Conservation (phyloP, 768 basidiomycete genomes). For the Lactarius akahatsu region DNA sequence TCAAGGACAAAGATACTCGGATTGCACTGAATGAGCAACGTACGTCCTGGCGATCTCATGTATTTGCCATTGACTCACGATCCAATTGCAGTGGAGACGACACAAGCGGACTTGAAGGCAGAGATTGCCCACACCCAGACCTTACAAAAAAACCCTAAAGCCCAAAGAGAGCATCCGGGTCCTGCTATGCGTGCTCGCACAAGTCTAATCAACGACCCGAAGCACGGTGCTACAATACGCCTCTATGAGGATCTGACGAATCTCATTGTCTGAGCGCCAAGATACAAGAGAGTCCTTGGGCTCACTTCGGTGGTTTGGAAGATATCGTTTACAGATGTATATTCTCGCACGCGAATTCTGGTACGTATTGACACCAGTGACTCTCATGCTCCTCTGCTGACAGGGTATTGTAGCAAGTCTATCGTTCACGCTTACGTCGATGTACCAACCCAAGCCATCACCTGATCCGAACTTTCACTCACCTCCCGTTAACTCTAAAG, state of each 20-base stretch:
- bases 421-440: conserved; percentile 43
- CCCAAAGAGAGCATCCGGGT: conserved; percentile 41
- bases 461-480: conserved; percentile 33
- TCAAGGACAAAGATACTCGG: conserved; percentile 46
- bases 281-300: conserved; percentile 40
- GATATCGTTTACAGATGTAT: conserved; percentile 66
- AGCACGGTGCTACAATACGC: conserved; percentile 57
- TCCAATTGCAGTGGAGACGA: conserved; percentile 46
- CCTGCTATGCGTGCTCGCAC: conserved; percentile 39
- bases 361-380: neutral
- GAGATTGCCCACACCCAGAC: conserved; percentile 59
- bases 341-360: conserved; percentile 45
- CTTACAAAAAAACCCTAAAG: conserved; percentile 42
- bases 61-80: conserved; percentile 12
- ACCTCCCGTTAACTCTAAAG: conserved; percentile 37
- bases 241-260: conserved; percentile 90
- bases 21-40: conserved; percentile 52
- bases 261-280: conserved; percentile 68
- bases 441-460: conserved; percentile 28
- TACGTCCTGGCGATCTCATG: conserved; percentile 34
- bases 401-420: conserved; percentile 34
- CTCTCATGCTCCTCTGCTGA: conserved; percentile 6
- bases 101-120: conserved; percentile 54
- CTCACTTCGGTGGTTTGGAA: conserved; percentile 45
- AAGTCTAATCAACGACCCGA: conserved; percentile 50